Base-by-base conservation (phyloP, 495 filamentous ascomycete species). In the Letharia lupina region DNA sequence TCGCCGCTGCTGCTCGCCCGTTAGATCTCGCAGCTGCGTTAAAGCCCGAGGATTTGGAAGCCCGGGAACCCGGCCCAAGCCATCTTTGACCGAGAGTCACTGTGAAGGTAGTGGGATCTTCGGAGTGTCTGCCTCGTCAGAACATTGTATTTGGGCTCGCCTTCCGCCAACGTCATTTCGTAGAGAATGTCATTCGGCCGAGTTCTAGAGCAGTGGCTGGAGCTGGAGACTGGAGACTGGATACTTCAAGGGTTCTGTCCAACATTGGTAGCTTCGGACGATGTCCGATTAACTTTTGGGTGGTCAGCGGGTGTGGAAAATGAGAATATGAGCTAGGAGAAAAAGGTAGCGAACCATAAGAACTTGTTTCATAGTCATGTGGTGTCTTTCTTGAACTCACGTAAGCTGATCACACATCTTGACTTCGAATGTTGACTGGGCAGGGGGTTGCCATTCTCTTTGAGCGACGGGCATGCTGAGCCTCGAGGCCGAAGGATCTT, bases 291-390 rank as follows among this genome's bases (percentile, higher is more conserved):
- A 37, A 18, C 52, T 28, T 56, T 56, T 37, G 31, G 15, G 28
- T 33, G 52, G 52, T 56, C 52, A 56, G 52, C 52, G 52, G 52
- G 52, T 56, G 52, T 56, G 23, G 52, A 15, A 13, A 18, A 56
- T 35, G 52, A 33, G 23, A 28, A 33, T 28, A 50, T 50, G 28
- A 56, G 52, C 52, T 56, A 56, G 52, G 52, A 37, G 31, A 56
- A 54, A 13, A 1, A 33, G n/a, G 52, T 56, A 56, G 52, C 12
- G 50, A 54, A 54, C 28, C 28, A 54, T 13, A 33, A 5, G 12
- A 54, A 28, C 23, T 50, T 54, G 23, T 54, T 54, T 16, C 8
- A 33, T 31, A 56, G 52, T 56, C 52, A 35, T 35, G 23, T 28
- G 23, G 52, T 35, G 52, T 56, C 52, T 18, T 56, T 18, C 13